Percentiles rank a stretch among this genome's conserved stretches.
phyloP scores from a whole-genome alignment of 768 basidiomycete genomes.

The Suillus subalutaceus region DNA sequence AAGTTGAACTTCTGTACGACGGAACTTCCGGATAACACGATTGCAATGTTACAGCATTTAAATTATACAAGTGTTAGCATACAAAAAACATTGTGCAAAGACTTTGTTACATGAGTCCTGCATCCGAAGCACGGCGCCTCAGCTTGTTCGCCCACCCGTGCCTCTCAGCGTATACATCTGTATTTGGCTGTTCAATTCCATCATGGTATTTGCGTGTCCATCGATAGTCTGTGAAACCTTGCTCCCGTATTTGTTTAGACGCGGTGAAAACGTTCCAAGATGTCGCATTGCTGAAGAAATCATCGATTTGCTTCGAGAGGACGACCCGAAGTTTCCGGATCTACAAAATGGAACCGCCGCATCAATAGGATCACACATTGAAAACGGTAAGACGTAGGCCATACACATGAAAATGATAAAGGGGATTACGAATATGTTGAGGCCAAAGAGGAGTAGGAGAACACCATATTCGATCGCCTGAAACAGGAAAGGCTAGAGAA shows the following conservation, averaged over 20 bases:
- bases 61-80: background rate
- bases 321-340: conserved; percentile 12
- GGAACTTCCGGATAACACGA: no score
- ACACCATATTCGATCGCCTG: conserved; percentile 15
- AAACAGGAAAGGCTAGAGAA: conserved; percentile 14
- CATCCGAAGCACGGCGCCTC: background rate
- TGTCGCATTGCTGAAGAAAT: conserved; percentile 14
- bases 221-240: background rate
- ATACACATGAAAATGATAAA: conserved; percentile 14
- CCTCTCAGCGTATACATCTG: background rate
- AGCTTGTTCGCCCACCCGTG: background rate
- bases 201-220: background rate
- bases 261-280: conserved; percentile 10
- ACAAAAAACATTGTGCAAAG: background rate
- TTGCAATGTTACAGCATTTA: background rate
- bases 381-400: background rate
- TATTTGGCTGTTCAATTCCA: background rate
- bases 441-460: conserved; percentile 11
- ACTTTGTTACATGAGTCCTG: background rate
- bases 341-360: background rate
- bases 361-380: background rate
- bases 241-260: background rate
- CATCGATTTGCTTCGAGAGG: conserved; percentile 11
- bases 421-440: conserved; percentile 14
- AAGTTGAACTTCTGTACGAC: no score